A percentile compares a stretch with the other conserved stretches of the same genome.
phyloP scores from a whole-genome alignment of 75 land plant genomes.

The Gnetum montanum region DNA sequence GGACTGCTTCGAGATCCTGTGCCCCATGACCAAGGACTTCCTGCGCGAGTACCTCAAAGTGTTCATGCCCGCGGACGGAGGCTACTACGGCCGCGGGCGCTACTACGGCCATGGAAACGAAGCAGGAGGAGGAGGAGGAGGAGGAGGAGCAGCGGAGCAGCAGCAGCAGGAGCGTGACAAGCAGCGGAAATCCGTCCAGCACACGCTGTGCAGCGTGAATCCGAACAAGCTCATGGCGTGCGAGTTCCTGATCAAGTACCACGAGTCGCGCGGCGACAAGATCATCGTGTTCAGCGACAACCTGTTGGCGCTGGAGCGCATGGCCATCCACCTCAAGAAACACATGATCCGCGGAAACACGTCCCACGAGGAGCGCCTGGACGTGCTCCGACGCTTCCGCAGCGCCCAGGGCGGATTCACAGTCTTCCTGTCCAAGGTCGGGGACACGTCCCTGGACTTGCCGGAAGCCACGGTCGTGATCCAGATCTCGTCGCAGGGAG shows the following conservation, averaged over 20 bases:
- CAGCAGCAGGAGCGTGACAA: too few species aligned
- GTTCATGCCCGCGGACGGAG: neutral
- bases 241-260: constrained; percentile 15
- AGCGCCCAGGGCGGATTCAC: neutral
- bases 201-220: constrained; percentile 8
- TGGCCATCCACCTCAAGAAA: constrained; percentile 1
- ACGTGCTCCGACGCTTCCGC: constrained; percentile 3
- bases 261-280: constrained; percentile 9
- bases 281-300: constrained; percentile 19
- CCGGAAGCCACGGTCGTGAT: constrained; percentile 16
- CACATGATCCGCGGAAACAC: constrained; percentile 11
- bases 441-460: constrained; percentile 13
- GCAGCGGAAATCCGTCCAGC: constrained; percentile 5
- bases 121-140: too few species aligned
- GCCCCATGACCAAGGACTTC: constrained; percentile 21
- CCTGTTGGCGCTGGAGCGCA: constrained; percentile 7
- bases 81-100: neutral
- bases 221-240: constrained; percentile 21
- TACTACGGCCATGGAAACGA: too few species aligned
- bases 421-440: constrained; percentile 11
- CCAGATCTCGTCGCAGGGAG: constrained; percentile 16
- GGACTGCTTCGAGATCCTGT: constrained; percentile 9
- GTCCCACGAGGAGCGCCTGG: constrained; percentile 6
- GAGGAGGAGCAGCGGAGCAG: too few species aligned
- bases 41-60: constrained; percentile 8